Evolutionary conservation across 2,329 filamentous ascomycete species (phyloP).

Genomic region (Corinectria fuckeliana): DNA sequence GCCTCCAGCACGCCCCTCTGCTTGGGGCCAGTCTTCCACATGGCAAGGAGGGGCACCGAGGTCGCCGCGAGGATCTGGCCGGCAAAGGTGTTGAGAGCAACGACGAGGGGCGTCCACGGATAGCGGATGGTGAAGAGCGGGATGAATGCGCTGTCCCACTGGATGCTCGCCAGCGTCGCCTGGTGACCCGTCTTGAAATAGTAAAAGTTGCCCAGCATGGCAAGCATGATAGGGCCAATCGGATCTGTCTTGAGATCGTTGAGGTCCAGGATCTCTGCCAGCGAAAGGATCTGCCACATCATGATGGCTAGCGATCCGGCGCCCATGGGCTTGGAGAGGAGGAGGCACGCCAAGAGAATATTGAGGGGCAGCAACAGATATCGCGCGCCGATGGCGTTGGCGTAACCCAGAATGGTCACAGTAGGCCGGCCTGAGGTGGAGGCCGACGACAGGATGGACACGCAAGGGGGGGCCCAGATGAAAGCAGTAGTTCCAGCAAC

Average conservation of each 20-base stretch:
- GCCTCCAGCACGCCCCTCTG: conserved; percentile 72
- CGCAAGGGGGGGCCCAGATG: conserved; percentile 82
- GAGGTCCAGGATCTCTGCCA: conserved; percentile 69
- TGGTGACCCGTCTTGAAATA: conserved; percentile 99
- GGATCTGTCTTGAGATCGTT: conserved; percentile 68
- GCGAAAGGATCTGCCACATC: conserved; percentile 86
- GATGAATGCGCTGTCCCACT: conserved; percentile 97
- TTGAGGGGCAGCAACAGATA: conserved; percentile 86
- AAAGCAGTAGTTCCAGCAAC: conserved; percentile 86
- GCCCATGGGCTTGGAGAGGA: conserved; percentile 95
- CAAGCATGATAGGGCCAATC: conserved; percentile 84
- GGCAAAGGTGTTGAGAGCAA: conserved; percentile 86
- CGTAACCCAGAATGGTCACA: conserved; percentile 87
- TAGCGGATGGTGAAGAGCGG: conserved; percentile 83
- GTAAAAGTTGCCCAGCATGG: conserved; percentile 88
- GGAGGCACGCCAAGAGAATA: conserved; percentile 75
- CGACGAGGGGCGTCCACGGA: conserved; percentile 84
- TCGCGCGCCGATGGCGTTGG: conserved; percentile 89
- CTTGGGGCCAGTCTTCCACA: conserved; percentile 90
- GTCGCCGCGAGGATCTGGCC: conserved; percentile 84
- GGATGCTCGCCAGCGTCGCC: conserved; percentile 83
- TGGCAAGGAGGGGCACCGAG: conserved; percentile 78
- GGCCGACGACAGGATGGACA: conserved; percentile 70
- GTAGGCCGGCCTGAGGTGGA: conserved; percentile 54
- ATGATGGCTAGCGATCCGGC: conserved; percentile 82